Evolutionary conservation across 306 rosid species (phyloP).

Genomic region (Sindora glabra): DNA sequence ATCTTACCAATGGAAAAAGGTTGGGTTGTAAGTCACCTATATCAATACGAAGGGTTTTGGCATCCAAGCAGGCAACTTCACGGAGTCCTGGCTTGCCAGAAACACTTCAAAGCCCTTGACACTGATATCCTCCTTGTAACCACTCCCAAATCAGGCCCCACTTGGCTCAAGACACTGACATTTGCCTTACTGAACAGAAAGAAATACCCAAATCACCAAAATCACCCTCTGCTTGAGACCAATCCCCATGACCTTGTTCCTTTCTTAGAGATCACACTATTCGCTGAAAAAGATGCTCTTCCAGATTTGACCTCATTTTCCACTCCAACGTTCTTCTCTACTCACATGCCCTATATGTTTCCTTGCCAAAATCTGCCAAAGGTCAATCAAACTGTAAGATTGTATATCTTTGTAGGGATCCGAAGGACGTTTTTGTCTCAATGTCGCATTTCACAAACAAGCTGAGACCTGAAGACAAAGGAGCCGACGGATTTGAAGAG

Average conservation of each 20-base stretch:
- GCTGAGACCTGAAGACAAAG: not conserved
- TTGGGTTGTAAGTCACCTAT: too few relatives aligned
- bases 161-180: slow-evolving; percentile 35
- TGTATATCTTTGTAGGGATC: slow-evolving; percentile 29
- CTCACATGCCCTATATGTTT: not conserved
- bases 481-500: slow-evolving; percentile 1
- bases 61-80: slow-evolving; percentile 4
- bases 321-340: slow-evolving; percentile 6
- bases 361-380: not conserved
- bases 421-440: slow-evolving; percentile 29
- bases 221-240: slow-evolving; percentile 20
- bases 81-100: slow-evolving; percentile 15
- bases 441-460: slow-evolving; percentile 28
- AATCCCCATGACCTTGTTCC: slow-evolving; percentile 36
- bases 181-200: slow-evolving; percentile 21
- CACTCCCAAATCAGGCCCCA: slow-evolving; percentile 37
- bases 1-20: too few relatives aligned
- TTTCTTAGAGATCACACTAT: slow-evolving; percentile 16
- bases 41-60: too few relatives aligned
- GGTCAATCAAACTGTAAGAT: slow-evolving; percentile 18
- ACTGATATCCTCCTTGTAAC: slow-evolving; percentile 27
- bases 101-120: slow-evolving; percentile 23
- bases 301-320: slow-evolving; percentile 2
- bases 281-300: not conserved
- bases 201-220: not conserved